phyloP scores from a whole-genome alignment of 2,329 filamentous ascomycete species.

The Fusarium staphyleae region DNA sequence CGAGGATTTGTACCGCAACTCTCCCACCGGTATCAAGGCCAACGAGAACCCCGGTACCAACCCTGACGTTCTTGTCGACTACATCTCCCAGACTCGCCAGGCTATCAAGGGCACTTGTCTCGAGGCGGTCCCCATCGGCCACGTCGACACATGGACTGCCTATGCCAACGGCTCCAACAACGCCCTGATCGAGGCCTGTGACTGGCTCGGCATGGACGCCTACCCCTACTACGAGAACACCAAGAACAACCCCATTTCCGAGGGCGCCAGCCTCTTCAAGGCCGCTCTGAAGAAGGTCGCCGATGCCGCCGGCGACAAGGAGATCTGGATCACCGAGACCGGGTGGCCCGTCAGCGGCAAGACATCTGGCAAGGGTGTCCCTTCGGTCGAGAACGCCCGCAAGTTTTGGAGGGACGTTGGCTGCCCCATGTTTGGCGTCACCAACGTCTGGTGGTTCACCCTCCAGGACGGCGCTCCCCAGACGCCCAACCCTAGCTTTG shows the following conservation, averaged over 20 bases:
- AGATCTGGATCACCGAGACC: slow-evolving; percentile 87
- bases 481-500: slow-evolving; percentile 73
- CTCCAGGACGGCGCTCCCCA: slow-evolving; percentile 70
- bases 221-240: slow-evolving; percentile 86
- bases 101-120: slow-evolving; percentile 69
- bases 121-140: slow-evolving; percentile 69
- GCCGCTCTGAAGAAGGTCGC: slow-evolving; percentile 68
- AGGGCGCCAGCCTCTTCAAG: slow-evolving; percentile 72
- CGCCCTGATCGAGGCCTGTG: slow-evolving; percentile 71
- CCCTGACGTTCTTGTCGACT: slow-evolving; percentile 68
- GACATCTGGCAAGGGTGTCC: slow-evolving; percentile 65
- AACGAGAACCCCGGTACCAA: slow-evolving; percentile 67
- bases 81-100: slow-evolving; percentile 73
- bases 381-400: slow-evolving; percentile 73
- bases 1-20: slow-evolving; percentile 85
- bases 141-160: slow-evolving; percentile 89
- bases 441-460: slow-evolving; percentile 79
- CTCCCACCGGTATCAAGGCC: slow-evolving; percentile 71
- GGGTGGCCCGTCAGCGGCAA: slow-evolving; percentile 82
- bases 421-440: slow-evolving; percentile 71
- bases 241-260: slow-evolving; percentile 68
- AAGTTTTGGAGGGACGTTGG: slow-evolving; percentile 82
- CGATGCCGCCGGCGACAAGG: slow-evolving; percentile 67
- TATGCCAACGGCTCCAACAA: slow-evolving; percentile 77
- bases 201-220: slow-evolving; percentile 85